phyloP scores from a whole-genome alignment of 768 basidiomycete species.

The Sutorius australiensis region DNA sequence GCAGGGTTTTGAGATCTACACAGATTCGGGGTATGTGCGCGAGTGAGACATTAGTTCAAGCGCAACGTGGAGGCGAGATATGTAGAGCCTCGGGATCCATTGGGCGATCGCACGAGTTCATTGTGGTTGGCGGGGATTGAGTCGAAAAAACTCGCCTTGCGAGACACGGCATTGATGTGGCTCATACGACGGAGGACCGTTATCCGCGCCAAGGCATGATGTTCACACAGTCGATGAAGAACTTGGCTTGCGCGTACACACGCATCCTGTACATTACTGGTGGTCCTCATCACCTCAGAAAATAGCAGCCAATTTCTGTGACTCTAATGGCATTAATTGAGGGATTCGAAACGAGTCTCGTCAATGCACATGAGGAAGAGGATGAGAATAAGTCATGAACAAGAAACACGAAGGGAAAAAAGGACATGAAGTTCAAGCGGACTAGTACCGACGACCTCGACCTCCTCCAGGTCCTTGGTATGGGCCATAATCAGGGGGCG shows the following conservation, averaged over 20 bases:
- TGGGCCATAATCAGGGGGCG: conserved; percentile 83
- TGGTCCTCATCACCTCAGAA: not conserved
- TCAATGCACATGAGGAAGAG: conserved; percentile 4
- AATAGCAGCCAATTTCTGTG: not conserved
- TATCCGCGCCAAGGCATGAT: too few species aligned
- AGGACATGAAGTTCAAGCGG: not conserved
- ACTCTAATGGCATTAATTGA: not conserved
- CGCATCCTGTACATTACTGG: not conserved
- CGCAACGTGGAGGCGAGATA: too few species aligned
- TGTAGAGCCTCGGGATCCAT: too few species aligned
- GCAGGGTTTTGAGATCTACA: too few species aligned
- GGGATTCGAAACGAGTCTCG: not conserved
- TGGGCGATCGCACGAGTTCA: too few species aligned
- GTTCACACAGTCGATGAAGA: not conserved
- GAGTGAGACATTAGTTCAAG: too few species aligned
- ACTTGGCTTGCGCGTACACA: not conserved
- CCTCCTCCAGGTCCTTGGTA: conserved; percentile 69
- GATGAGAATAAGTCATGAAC: conserved; percentile 16
- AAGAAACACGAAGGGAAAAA: conserved; percentile 4
- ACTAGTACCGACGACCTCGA: conserved; percentile 41
- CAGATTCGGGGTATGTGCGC: too few species aligned
- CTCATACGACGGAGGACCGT: too few species aligned
- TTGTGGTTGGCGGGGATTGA: too few species aligned
- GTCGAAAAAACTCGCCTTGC: too few species aligned
- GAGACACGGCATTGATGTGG: too few species aligned